Base-by-base conservation (phyloP, 441 rosid genomes). In the Manihot esculenta region DNA sequence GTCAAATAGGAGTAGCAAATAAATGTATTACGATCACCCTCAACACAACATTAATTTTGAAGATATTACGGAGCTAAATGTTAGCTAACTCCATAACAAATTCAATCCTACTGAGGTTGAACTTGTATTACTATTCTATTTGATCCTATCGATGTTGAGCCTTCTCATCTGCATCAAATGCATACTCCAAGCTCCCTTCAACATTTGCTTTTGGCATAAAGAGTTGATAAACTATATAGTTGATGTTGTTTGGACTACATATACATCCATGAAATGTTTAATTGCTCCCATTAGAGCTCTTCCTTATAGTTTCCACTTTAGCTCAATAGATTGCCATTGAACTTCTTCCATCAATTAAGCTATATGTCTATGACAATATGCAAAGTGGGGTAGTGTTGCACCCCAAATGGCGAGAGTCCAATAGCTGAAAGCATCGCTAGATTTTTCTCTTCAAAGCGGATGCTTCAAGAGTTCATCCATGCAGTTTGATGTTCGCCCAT, bases 301-400 rank as follows among this genome's bases (percentile, higher is more conserved):
- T 26, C n/a, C 44, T 35, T 33, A 41, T 15, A 38, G 15, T 55
- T 47, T 38, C 47, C 61, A 3, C 9, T 53, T 33, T 41, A 68
- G 51, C 41, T 55, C 10, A n/a, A 56, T 20, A 42, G 17, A 23
- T 41, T 67, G 14, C 15, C 26, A 7, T 23, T n/a, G 5, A 30
- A 24, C 23, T 58, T 68, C 42, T 68, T 45, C 63, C 42, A 27
- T 56, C 15, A 15, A 27, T 24, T 18, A 9, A 68, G 70, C 21
- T 1, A 15, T 44, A 42, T 1, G 24, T n/a, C n/a, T n/a, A n/a
- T n/a, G n/a, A n/a, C n/a, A n/a, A n/a, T n/a, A n/a, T n/a, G n/a
- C n/a, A n/a, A n/a, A n/a, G n/a, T n/a, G n/a, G n/a, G n/a, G n/a
- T n/a, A n/a, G n/a, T n/a, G n/a, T n/a, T n/a, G n/a, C n/a, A n/a